phyloP scores from a whole-genome alignment of 2,329 filamentous ascomycete species.

The Fusarium udum region DNA sequence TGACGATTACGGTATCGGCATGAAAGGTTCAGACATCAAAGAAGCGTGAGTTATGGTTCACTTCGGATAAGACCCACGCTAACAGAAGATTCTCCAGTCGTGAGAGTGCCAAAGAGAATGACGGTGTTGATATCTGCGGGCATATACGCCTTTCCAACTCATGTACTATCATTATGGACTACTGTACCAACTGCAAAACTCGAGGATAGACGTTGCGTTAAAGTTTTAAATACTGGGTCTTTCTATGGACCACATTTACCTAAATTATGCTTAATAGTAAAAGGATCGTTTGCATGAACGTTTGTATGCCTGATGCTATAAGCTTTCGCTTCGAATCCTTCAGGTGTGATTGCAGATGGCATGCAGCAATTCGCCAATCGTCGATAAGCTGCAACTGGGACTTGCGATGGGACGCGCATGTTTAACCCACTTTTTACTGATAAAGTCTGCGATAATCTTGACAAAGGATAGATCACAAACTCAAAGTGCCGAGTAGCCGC shows the following conservation, averaged over 20 bases:
- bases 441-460: too few relatives aligned
- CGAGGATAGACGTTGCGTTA: neutral
- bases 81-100: neutral
- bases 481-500: neutral
- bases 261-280: neutral
- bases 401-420: neutral
- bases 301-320: neutral
- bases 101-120: neutral
- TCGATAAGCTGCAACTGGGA: neutral
- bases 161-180: conserved; percentile 12
- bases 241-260: too few relatives aligned
- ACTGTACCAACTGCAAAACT: conserved; percentile 6
- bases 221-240: neutral
- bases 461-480: neutral
- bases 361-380: neutral
- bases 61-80: neutral
- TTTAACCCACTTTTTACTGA: neutral
- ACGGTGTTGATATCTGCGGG: conserved; percentile 3
- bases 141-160: conserved; percentile 14
- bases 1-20: conserved; percentile 20
- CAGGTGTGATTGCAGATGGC: neutral
- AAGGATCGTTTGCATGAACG: too few relatives aligned
- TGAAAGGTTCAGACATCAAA: conserved; percentile 4
- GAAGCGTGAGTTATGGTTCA: neutral
- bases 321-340: neutral